phyloP scores from a whole-genome alignment of 768 basidiomycete genomes.

The Steccherinum ochraceum region DNA sequence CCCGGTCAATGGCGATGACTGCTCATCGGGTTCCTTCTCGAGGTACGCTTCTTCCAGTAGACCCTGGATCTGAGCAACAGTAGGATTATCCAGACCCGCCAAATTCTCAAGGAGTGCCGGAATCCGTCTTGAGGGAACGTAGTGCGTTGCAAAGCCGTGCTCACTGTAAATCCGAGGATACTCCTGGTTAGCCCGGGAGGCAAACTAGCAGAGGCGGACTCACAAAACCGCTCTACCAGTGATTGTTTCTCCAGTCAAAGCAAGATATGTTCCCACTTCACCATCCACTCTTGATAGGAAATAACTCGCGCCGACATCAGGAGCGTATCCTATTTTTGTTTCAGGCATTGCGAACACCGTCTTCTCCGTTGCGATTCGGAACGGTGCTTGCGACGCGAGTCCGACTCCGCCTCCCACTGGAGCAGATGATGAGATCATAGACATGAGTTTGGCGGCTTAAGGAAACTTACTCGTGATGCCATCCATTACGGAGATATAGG shows the following conservation, averaged over 20 bases:
- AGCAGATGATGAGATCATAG: slow-evolving; percentile 1
- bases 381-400: slow-evolving; percentile 74
- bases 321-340: slow-evolving; percentile 83
- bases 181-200: slow-evolving; percentile 9
- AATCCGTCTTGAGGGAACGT: slow-evolving; percentile 70
- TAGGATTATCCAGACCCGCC: slow-evolving; percentile 45
- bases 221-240: slow-evolving; percentile 83
- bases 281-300: slow-evolving; percentile 90
- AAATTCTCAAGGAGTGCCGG: slow-evolving; percentile 67
- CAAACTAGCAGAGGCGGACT: slow-evolving; percentile 25
- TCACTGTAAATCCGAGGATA: slow-evolving; percentile 47
- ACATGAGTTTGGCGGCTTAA: slow-evolving; percentile 6
- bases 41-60: slow-evolving; percentile 58
- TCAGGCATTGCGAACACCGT: slow-evolving; percentile 96
- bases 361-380: slow-evolving; percentile 91
- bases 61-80: slow-evolving; percentile 50
- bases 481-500: slow-evolving; percentile 89
- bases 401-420: slow-evolving; percentile 96
- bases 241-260: slow-evolving; percentile 69
- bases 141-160: slow-evolving; percentile 92
- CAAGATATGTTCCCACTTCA: slow-evolving; percentile 89
- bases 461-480: slow-evolving; percentile 78
- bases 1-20: slow-evolving; percentile 48
- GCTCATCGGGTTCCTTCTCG: slow-evolving; percentile 56
- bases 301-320: slow-evolving; percentile 90